Conservation (phyloP, 805 yeast species). For the Metschnikowia santaceciliae region DNA sequence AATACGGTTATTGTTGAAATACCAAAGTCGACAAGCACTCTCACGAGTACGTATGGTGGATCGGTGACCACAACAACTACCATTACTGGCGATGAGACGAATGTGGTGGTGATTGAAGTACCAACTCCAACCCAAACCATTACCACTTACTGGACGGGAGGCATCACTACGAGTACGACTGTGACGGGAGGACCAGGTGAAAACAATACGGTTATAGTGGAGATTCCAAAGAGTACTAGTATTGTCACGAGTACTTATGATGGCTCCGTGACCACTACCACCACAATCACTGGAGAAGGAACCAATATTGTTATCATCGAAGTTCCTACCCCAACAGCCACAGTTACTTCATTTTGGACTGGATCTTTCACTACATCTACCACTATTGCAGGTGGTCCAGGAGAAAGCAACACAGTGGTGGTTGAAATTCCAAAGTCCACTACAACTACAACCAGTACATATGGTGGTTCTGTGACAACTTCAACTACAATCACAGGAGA, state of each 20-base stretch:
- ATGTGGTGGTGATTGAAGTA: constrained; percentile 13
- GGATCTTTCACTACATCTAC: constrained; percentile 8
- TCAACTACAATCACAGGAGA: constrained; percentile 6
- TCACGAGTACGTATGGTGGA: constrained; percentile 6
- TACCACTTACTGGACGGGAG: too few relatives aligned
- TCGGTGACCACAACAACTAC: constrained; percentile 4
- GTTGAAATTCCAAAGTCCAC: constrained; percentile 7
- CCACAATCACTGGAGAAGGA: constrained; percentile 3
- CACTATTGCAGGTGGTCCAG: constrained; percentile 5
- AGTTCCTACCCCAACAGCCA: constrained; percentile 13
- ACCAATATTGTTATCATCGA: constrained; percentile 13
- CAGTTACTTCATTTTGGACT: constrained; percentile 16
- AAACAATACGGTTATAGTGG: too few relatives aligned
- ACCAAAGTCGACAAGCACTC: constrained; percentile 5
- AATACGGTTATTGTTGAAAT: constrained; percentile 8
- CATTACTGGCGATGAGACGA: constrained; percentile 3
- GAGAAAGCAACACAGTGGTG: constrained; percentile 14
- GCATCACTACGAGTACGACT: too few relatives aligned
- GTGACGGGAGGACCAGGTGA: too few relatives aligned
- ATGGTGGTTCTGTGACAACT: constrained; percentile 5
- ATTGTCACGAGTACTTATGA: too few relatives aligned
- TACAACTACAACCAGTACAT: constrained; percentile 12
- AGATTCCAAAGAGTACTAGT: too few relatives aligned
- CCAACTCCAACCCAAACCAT: constrained; percentile 13
- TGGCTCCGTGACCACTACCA: neutral